Evolutionary conservation across 192 early-diverging fungal species (phyloP), one percentile per base, ranked within the genome.

Genomic region (Thoreauomyces humboldtii): DNA sequence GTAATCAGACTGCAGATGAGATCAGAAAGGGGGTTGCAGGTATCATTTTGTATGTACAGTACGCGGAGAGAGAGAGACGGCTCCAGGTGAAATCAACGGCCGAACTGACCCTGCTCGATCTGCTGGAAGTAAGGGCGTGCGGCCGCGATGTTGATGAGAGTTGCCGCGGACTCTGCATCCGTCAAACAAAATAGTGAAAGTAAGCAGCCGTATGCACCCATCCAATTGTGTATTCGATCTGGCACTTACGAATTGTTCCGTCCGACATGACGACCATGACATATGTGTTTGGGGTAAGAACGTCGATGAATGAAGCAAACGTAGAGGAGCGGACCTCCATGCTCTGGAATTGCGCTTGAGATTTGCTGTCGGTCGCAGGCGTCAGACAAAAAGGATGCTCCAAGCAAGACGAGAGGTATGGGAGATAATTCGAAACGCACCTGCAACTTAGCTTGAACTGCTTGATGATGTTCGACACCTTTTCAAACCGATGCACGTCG

Each of bases 391-490:
- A 25, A 24, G 14, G 27, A 27, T 14, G 15, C 17, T 25, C n/a
- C 14, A 25, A 52, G 14, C 12, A 24, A 1, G n/a, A 0, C 15
- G 15, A 1, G n/a, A 52, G 50, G 1, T 24, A 21, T 43, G 15
- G 2, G 0, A 14, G 24, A 52, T 1, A 24, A 9, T 24, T n/a
- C n/a, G n/a, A n/a, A n/a, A 70, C 38, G 14, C 42, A 71, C 69
- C 55, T 44, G 65, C 65, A 65, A 37, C 87, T 84, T 28, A 91
- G 77, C 59, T 94, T 94, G 70, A 94, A 94, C 73, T 93, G 91
- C 69, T 94, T 94, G 73, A 94, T 91, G 55, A 92, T 92, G 61
- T 92, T 92, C 50, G 85, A 87, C 15, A 94, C 87, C 73, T 94
- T 94, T 72, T 92, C 91, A 71, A 94, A 94, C 12, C 92, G 87